These are phyloP conservation scores for Hyphopichia wangnamkhiaoensis DNA, from an alignment of 1,139 yeast genomes.

Conservation along the genomic window DNA sequence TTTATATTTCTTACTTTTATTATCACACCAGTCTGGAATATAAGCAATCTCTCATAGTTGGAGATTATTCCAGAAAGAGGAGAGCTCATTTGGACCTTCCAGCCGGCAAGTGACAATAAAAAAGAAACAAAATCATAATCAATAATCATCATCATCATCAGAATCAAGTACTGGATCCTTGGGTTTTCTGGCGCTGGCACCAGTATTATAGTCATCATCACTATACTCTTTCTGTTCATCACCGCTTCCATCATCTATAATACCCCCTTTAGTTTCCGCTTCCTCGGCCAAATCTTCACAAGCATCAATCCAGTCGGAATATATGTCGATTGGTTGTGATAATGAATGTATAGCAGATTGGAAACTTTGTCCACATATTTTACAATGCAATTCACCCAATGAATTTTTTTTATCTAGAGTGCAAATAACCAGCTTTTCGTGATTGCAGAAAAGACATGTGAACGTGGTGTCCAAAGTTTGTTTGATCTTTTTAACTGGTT, in stretches of 20 bases:
- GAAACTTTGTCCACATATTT: conserved; percentile 92
- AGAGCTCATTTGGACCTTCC: not conserved
- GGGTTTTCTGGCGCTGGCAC: conserved; percentile 12
- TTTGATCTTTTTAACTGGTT: conserved; percentile 77
- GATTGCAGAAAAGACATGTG: conserved; percentile 93
- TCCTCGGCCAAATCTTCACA: conserved; percentile 93
- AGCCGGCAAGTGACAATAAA: too few relatives aligned
- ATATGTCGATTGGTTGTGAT: conserved; percentile 89
- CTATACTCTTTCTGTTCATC: conserved; percentile 37
- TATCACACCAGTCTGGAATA: too few relatives aligned
- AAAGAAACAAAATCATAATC: not conserved
- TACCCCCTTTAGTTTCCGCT: conserved; percentile 30
- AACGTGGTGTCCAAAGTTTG: conserved; percentile 83
- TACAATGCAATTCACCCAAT: conserved; percentile 84
- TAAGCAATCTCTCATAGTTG: too few relatives aligned
- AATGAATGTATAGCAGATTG: conserved; percentile 84
- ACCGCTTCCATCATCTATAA: conserved; percentile 18
- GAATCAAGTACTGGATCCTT: conserved; percentile 24
- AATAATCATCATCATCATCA: conserved; percentile 29
- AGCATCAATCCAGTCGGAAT: conserved; percentile 98
- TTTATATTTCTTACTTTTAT: too few relatives aligned
- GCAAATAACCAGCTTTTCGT: conserved; percentile 89
- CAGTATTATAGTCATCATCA: conserved; percentile 35
- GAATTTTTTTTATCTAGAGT: conserved; percentile 84
- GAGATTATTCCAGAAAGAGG: too few relatives aligned